Evolutionary conservation across 2,329 filamentous ascomycete species (phyloP).

Genomic region (Scytalidium sp.): DNA sequence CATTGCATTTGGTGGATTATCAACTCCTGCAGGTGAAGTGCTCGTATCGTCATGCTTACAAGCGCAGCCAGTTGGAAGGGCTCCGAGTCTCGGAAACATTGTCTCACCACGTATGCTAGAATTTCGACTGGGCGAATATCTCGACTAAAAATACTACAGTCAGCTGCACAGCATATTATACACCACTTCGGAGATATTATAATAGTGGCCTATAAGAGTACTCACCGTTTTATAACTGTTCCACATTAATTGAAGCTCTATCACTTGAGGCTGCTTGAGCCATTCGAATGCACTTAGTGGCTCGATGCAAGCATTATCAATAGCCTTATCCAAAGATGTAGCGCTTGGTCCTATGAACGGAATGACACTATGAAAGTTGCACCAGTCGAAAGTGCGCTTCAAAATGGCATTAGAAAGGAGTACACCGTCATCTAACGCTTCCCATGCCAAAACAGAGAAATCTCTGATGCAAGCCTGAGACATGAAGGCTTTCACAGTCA

Average conservation of each 20-base stretch:
- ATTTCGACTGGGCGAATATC: slow-evolving; percentile 1
- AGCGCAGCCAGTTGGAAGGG: not conserved
- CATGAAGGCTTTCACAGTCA: slow-evolving; percentile 41
- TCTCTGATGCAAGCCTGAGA: slow-evolving; percentile 40
- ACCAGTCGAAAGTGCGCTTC: slow-evolving; percentile 41
- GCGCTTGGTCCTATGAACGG: slow-evolving; percentile 38
- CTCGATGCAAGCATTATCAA: slow-evolving; percentile 29
- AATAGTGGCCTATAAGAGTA: not conserved
- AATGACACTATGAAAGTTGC: slow-evolving; percentile 41
- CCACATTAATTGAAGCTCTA: slow-evolving; percentile 40
- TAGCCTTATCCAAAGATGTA: slow-evolving; percentile 32
- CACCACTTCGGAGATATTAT: no score
- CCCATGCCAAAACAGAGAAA: slow-evolving; percentile 42
- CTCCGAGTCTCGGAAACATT: slow-evolving; percentile 7
- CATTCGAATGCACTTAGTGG: slow-evolving; percentile 43
- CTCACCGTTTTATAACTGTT: slow-evolving; percentile 24
- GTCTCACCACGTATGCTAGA: not conserved
- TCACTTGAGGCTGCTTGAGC: slow-evolving; percentile 42
- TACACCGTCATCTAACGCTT: slow-evolving; percentile 37
- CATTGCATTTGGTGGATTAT: not conserved
- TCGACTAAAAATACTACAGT: not conserved
- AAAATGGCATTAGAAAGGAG: slow-evolving; percentile 37
- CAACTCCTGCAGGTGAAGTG: not conserved
- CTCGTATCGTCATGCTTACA: slow-evolving; percentile 4
- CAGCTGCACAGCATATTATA: not conserved